Conservation (phyloP, 2,329 filamentous ascomycete genomes). For the Achaetomium macrosporum region DNA sequence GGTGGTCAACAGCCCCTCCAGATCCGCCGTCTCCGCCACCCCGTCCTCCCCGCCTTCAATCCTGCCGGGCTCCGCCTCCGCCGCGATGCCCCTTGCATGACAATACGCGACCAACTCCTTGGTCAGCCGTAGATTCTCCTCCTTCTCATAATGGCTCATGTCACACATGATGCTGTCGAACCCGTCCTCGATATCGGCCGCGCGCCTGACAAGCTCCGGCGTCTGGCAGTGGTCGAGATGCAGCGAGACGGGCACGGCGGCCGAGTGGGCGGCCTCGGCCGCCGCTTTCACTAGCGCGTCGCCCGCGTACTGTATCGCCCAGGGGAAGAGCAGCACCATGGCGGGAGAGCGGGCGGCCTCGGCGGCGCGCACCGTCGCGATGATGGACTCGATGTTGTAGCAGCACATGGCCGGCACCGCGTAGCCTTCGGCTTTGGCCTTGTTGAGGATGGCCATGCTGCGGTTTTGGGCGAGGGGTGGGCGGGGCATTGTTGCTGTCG, state of each 20-base stretch:
- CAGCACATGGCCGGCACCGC: conserved; percentile 56
- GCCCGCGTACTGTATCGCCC: conserved; percentile 63
- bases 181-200: conserved; percentile 50
- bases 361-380: conserved; percentile 63
- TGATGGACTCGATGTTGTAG: conserved; percentile 65
- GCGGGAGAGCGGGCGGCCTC: conserved; percentile 61
- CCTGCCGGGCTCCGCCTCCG: conserved; percentile 63
- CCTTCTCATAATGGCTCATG: conserved; percentile 65
- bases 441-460: conserved; percentile 51
- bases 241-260: conserved; percentile 54
- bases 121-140: conserved; percentile 58
- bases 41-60: conserved; percentile 60
- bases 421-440: conserved; percentile 49
- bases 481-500: conserved; percentile 28
- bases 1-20: conserved; percentile 53
- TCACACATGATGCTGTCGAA: conserved; percentile 72
- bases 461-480: conserved; percentile 42
- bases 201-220: conserved; percentile 54
- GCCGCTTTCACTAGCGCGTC: conserved; percentile 50
- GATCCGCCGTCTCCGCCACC: conserved; percentile 52
- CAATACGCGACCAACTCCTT: conserved; percentile 58
- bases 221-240: conserved; percentile 64
- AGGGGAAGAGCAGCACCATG: conserved; percentile 70
- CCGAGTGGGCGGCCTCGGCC: conserved; percentile 49
- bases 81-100: conserved; percentile 56